Percentiles rank a stretch among this genome's conserved stretches.
phyloP scores from a whole-genome alignment of 352 stramenopile species.

The Globisporangium orthogonon region DNA sequence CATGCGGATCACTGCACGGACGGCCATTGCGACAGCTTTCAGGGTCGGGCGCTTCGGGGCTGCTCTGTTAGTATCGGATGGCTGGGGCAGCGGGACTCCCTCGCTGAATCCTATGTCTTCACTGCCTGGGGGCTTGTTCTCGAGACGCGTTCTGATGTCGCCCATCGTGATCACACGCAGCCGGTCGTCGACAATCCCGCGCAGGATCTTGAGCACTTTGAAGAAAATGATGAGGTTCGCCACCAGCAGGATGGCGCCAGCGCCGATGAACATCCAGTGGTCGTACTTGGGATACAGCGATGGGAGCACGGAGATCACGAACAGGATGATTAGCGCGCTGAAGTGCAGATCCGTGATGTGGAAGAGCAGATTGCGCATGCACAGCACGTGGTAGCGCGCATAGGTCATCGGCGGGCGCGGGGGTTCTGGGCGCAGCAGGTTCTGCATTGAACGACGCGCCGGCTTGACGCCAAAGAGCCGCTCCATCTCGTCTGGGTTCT shows the following conservation, averaged over 20 bases:
- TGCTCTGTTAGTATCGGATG: neutral
- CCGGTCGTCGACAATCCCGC: slow-evolving; percentile 79
- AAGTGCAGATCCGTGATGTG: slow-evolving; percentile 79
- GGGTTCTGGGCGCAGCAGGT: slow-evolving; percentile 16
- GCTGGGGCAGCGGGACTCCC: too few relatives aligned
- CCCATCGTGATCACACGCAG: slow-evolving; percentile 57
- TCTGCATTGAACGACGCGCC: slow-evolving; percentile 4
- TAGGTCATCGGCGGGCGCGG: slow-evolving; percentile 45
- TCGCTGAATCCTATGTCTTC: neutral
- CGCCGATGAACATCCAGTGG: slow-evolving; percentile 71
- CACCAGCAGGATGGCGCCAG: slow-evolving; percentile 43
- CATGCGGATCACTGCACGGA: slow-evolving; percentile 75
- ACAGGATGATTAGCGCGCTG: slow-evolving; percentile 69
- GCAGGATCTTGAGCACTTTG: slow-evolving; percentile 78
- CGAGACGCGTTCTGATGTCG: slow-evolving; percentile 51
- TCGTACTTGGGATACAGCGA: slow-evolving; percentile 54
- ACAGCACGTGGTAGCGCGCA: slow-evolving; percentile 70
- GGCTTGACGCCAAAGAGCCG: slow-evolving; percentile 58
- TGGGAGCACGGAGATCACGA: slow-evolving; percentile 64
- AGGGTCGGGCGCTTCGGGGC: slow-evolving; percentile 26
- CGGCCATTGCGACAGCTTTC: slow-evolving; percentile 47
- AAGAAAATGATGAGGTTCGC: slow-evolving; percentile 81
- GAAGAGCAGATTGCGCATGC: slow-evolving; percentile 80
- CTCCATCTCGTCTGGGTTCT: slow-evolving; percentile 81
- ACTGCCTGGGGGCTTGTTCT: neutral